Conservation (phyloP, 192 early-diverging fungal genomes). For the Podila epigama region DNA sequence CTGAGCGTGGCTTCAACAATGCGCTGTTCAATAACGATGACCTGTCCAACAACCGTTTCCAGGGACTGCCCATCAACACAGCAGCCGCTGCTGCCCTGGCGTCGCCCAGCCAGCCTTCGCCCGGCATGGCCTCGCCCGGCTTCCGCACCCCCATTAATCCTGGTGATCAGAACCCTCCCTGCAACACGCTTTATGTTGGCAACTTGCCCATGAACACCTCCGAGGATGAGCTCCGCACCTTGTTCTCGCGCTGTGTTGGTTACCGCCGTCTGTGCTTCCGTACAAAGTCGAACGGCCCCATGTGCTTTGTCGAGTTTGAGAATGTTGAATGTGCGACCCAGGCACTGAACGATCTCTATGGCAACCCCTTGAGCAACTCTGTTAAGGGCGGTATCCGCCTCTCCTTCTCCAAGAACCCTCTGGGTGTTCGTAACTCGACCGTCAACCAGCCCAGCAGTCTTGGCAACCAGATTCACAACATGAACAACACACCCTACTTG, state of each 20-base stretch:
- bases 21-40: slow-evolving; percentile 54
- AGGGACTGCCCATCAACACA: slow-evolving; percentile 55
- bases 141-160: slow-evolving; percentile 64
- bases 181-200: slow-evolving; percentile 99
- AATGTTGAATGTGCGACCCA: slow-evolving; percentile 90
- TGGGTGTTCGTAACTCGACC: slow-evolving; percentile 77
- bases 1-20: slow-evolving; percentile 55
- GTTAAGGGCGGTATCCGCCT: slow-evolving; percentile 95
- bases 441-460: slow-evolving; percentile 31
- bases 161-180: slow-evolving; percentile 96
- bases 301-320: slow-evolving; percentile 99
- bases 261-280: slow-evolving; percentile 93
- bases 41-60: slow-evolving; percentile 49
- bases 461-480: slow-evolving; percentile 44
- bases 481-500: slow-evolving; percentile 34
- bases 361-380: slow-evolving; percentile 82
- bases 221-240: slow-evolving; percentile 87
- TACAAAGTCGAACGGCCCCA: slow-evolving; percentile 90
- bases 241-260: slow-evolving; percentile 85
- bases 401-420: slow-evolving; percentile 95
- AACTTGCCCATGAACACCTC: slow-evolving; percentile 89
- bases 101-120: slow-evolving; percentile 41
- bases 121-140: slow-evolving; percentile 55
- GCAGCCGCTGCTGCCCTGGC: slow-evolving; percentile 29
- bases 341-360: slow-evolving; percentile 87